Evolutionary conservation across 352 stramenopile species (phyloP).

Genomic region (Globisporangium uncinulatum): DNA sequence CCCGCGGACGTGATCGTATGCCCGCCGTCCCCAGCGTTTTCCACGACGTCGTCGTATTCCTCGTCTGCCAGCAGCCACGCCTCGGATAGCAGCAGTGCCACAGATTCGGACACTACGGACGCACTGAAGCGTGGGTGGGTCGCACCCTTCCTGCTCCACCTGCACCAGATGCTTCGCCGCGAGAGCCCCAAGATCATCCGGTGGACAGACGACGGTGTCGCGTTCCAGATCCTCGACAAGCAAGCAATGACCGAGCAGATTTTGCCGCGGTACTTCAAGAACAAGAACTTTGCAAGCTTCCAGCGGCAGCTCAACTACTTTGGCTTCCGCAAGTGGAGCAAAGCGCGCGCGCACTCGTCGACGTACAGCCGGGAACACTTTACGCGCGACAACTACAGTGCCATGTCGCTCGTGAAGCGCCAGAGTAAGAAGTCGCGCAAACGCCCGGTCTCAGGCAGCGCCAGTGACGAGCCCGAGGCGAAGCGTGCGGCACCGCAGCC

Average conservation of each 20-base stretch:
- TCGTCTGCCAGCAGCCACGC: neutral
- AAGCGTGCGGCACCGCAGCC: slow-evolving; percentile 31
- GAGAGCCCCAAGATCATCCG: slow-evolving; percentile 77
- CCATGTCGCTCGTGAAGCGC: slow-evolving; percentile 81
- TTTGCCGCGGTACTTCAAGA: slow-evolving; percentile 94
- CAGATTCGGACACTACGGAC: slow-evolving; percentile 14
- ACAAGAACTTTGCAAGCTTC: slow-evolving; percentile 95
- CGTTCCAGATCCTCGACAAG: slow-evolving; percentile 86
- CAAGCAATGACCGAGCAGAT: slow-evolving; percentile 83
- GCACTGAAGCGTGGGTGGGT: slow-evolving; percentile 62
- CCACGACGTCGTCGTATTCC: slow-evolving; percentile 8
- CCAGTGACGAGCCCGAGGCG: slow-evolving; percentile 24
- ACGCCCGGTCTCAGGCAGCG: slow-evolving; percentile 31
- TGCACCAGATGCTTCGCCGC: slow-evolving; percentile 80
- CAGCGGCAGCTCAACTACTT: slow-evolving; percentile 96
- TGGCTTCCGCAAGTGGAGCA: slow-evolving; percentile 90
- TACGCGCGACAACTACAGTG: slow-evolving; percentile 78
- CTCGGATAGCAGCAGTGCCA: slow-evolving; percentile 26
- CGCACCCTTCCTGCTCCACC: slow-evolving; percentile 78
- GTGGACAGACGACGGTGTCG: slow-evolving; percentile 69
- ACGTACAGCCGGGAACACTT: slow-evolving; percentile 84
- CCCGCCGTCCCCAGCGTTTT: slow-evolving; percentile 32
- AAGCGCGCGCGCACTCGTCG: slow-evolving; percentile 59
- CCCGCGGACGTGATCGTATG: slow-evolving; percentile 14
- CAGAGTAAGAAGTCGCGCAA: slow-evolving; percentile 85